Evolutionary conservation across 2,329 filamentous ascomycete genomes (phyloP).

Genomic region (Canariomyces notabilis): DNA sequence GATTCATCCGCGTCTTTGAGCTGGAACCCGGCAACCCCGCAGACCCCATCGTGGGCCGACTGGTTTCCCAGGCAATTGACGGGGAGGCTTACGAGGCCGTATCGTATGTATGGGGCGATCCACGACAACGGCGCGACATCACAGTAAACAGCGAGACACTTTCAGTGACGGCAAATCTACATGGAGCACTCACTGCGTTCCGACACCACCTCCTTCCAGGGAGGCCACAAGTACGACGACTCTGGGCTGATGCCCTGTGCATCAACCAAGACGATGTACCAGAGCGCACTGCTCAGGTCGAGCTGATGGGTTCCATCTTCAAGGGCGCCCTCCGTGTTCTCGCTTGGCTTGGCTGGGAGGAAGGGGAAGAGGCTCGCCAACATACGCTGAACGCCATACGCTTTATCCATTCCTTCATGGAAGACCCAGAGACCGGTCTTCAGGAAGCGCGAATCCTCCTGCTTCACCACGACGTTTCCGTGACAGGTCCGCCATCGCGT

Average conservation of each 20-base stretch:
- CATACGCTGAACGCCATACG: constrained; percentile 15
- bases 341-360: constrained; percentile 20
- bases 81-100: constrained; percentile 18
- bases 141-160: constrained; percentile 8
- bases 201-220: constrained; percentile 2
- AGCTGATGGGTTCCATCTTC: constrained; percentile 22
- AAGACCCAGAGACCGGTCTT: too few species aligned
- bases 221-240: constrained; percentile 8
- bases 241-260: constrained; percentile 25
- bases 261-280: constrained; percentile 23
- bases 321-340: constrained; percentile 14
- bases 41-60: constrained; percentile 8
- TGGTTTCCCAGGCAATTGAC: constrained; percentile 10
- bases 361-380: constrained; percentile 12
- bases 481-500: too few species aligned
- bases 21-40: constrained; percentile 13
- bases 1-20: constrained; percentile 15
- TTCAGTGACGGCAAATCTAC: constrained; percentile 15
- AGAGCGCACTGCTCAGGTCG: constrained; percentile 20
- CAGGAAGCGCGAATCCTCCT: too few species aligned
- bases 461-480: too few species aligned
- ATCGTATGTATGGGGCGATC: constrained; percentile 22
- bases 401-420: too few species aligned
- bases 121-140: constrained; percentile 6
- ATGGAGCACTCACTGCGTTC: constrained; percentile 12